Conservation (phyloP, 164 flowering plant genomes). For the Magnolia kwangsiensis region DNA sequence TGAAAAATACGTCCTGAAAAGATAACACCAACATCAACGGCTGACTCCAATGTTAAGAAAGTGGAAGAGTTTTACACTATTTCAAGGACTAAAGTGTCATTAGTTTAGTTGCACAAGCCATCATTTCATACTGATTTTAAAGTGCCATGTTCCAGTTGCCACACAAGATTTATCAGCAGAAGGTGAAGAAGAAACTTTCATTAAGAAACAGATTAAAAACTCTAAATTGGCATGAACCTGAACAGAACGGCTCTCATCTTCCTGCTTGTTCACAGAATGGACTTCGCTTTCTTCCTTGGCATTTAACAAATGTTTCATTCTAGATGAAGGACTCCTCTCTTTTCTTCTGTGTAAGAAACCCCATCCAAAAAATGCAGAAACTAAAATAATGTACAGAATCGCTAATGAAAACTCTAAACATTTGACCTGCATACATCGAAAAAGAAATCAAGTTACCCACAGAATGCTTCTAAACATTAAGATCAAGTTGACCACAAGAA, state of each 20-base stretch:
- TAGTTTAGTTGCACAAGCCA: too few relatives aligned
- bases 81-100: neutral
- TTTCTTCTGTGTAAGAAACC: slow-evolving; percentile 50
- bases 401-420: slow-evolving; percentile 76
- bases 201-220: neutral
- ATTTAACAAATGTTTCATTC: slow-evolving; percentile 49
- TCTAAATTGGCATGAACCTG: slow-evolving; percentile 41
- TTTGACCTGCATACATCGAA: slow-evolving; percentile 59
- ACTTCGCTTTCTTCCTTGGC: slow-evolving; percentile 35
- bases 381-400: slow-evolving; percentile 60
- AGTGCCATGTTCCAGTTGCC: too few relatives aligned
- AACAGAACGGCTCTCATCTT: slow-evolving; percentile 48
- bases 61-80: neutral
- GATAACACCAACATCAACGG: neutral
- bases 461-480: neutral
- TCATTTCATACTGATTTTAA: too few relatives aligned
- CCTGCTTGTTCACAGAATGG: slow-evolving; percentile 37
- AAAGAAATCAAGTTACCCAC: slow-evolving; percentile 14
- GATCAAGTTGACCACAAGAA: neutral
- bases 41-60: neutral
- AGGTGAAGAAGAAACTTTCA: neutral
- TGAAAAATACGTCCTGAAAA: too few relatives aligned
- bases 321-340: slow-evolving; percentile 31
- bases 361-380: slow-evolving; percentile 74
- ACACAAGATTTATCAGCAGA: too few relatives aligned